Evolutionary conservation across 1,284 basidiomycete species (phyloP).

Genomic region (Stereum hirsutum): DNA sequence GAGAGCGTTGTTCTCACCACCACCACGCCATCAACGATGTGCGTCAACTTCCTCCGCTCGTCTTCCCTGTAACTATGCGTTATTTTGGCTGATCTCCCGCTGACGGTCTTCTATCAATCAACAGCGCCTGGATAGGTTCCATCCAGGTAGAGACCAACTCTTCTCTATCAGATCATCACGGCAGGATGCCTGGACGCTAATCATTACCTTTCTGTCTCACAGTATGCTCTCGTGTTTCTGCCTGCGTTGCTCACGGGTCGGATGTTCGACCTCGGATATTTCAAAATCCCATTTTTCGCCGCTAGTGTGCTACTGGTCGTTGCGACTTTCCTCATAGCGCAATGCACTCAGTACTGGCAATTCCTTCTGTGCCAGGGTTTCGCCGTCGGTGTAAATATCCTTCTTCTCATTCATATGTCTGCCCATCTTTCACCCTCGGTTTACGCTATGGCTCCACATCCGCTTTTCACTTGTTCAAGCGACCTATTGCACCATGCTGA

Average conservation of each 20-base stretch:
- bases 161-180: too few relatives aligned
- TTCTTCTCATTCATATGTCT: conserved; percentile 11
- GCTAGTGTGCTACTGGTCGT: conserved; percentile 31
- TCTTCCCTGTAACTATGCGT: too few relatives aligned
- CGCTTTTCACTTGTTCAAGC: too few relatives aligned
- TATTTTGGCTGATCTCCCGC: not conserved
- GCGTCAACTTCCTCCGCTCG: conserved; percentile 16
- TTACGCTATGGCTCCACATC: too few relatives aligned
- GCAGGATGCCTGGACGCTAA: too few relatives aligned
- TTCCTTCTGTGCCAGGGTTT: conserved; percentile 41
- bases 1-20: conserved; percentile 22
- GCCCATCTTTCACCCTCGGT: not conserved
- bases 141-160: conserved; percentile 47
- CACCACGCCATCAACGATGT: conserved; percentile 45
- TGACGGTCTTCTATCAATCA: not conserved
- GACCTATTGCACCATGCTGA: not conserved
- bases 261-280: conserved; percentile 44
- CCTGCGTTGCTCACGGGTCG: conserved; percentile 40
- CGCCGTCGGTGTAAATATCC: conserved; percentile 26
- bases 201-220: not conserved
- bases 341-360: conserved; percentile 45
- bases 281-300: conserved; percentile 28
- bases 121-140: conserved; percentile 69
- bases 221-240: conserved; percentile 38
- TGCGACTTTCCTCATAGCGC: conserved; percentile 37